Conservation (phyloP, 2,329 filamentous ascomycete genomes). For the Botrytis deweyae region DNA sequence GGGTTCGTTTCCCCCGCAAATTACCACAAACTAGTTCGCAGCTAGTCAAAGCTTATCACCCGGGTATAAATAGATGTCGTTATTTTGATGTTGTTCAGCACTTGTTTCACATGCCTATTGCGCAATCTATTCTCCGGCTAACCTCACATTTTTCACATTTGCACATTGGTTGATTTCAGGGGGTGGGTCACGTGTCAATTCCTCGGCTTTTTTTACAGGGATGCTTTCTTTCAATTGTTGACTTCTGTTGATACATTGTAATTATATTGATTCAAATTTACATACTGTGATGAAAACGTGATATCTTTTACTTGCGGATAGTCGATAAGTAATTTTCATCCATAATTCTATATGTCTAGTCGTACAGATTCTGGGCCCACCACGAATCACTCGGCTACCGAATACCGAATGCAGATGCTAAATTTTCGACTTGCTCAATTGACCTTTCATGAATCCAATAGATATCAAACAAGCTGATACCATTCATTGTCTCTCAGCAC, state of each 20-base stretch:
- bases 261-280: not conserved
- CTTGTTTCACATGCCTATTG: too few relatives aligned
- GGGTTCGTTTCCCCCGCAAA: not conserved
- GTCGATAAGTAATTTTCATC: not conserved
- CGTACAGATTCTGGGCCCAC: too few relatives aligned
- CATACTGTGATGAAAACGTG: accelerated
- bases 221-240: not conserved
- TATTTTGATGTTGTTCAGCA: not conserved
- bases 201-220: too few relatives aligned
- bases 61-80: too few relatives aligned
- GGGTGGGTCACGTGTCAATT: not conserved
- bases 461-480: accelerated
- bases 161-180: not conserved
- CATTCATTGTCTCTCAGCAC: not conserved
- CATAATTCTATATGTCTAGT: not conserved
- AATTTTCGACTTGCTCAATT: not conserved
- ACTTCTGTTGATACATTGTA: not conserved
- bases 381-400: not conserved
- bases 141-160: not conserved
- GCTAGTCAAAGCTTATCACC: not conserved
- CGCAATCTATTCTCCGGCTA: not conserved
- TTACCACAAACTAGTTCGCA: not conserved
- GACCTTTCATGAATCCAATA: accelerated
- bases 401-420: not conserved
- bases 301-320: not conserved